phyloP scores from a whole-genome alignment of 2,329 filamentous ascomycete species.

The Xylariaceae sp. region DNA sequence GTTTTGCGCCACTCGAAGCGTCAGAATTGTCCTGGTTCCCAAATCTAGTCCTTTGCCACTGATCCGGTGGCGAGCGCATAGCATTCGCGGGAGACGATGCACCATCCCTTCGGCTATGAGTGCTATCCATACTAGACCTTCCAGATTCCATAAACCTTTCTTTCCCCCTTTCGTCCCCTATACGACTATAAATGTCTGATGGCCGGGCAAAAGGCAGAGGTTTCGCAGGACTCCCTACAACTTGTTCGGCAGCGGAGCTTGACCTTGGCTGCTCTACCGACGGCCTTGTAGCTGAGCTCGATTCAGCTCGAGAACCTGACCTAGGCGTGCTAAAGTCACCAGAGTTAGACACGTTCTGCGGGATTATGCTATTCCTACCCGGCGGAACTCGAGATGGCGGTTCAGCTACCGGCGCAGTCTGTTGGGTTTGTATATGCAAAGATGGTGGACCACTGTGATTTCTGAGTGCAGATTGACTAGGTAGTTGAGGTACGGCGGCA shows the following conservation, averaged over 20 bases:
- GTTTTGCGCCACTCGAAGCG: no score
- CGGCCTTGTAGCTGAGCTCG: slow-evolving; percentile 32
- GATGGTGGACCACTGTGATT: slow-evolving; percentile 34
- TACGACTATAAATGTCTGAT: slow-evolving; percentile 75
- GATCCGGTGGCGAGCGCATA: slow-evolving; percentile 27
- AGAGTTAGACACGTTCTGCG: slow-evolving; percentile 41
- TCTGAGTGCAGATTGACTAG: slow-evolving; percentile 26
- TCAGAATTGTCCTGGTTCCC: slow-evolving; percentile 41
- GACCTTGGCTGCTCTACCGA: slow-evolving; percentile 43
- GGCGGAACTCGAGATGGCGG: slow-evolving; percentile 55
- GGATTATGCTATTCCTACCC: slow-evolving; percentile 64
- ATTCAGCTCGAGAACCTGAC: slow-evolving; percentile 37
- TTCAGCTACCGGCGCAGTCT: no score
- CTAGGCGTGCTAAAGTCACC: slow-evolving; percentile 17
- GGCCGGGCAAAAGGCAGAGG: slow-evolving; percentile 69
- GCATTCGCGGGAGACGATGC: slow-evolving; percentile 26
- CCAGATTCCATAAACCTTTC: slow-evolving; percentile 59
- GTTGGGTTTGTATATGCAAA: slow-evolving; percentile 38
- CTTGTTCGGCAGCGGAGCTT: slow-evolving; percentile 44
- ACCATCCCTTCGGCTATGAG: slow-evolving; percentile 36
- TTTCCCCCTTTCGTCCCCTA: slow-evolving; percentile 63
- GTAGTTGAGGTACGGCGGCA: slow-evolving; percentile 16
- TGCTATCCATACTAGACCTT: slow-evolving; percentile 58
- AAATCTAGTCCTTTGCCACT: slow-evolving; percentile 30
- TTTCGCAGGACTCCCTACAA: slow-evolving; percentile 44